Base-by-base conservation (phyloP, 2,329 filamentous ascomycete genomes). In the Trichoderma cornu-damae region DNA sequence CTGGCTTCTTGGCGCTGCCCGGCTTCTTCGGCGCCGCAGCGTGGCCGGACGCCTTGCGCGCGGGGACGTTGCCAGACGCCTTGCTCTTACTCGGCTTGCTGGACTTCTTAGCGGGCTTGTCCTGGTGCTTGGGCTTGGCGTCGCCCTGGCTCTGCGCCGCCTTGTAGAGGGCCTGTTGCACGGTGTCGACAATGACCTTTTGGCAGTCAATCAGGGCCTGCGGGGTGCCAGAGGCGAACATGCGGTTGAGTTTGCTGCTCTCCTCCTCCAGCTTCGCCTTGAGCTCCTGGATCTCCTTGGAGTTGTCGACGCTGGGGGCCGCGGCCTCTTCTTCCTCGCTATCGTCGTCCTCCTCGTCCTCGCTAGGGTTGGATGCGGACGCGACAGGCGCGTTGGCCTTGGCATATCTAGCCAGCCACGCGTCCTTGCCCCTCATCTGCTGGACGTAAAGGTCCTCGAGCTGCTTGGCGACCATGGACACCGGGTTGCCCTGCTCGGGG, bases 371-470 rank as follows among this genome's bases (percentile, higher is more conserved):
- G 52, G 83, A 82, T 43, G 82, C 81, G 58, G 86, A 69, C 30
- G 72, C 81, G 3, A 84, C 84, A 7, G 82, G 75, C 2, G 73
- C 70, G 35, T 76, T 74, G 8, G 70, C 71, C 46, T 69, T 85
- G 58, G 87, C 85, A 66, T 96, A 85, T 61, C 86, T 83, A 40
- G 87, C 83, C 66, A 96, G 79, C 85, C 90, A 97, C 35, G 84
- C 81, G 16, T 88, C 81, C 73, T 96, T 96, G 65, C 86, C 84
- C 6, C 79, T 78, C 85, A 93, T 91, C 67, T 91, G 81, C 4
- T 73, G 71, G 60, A 89, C 85, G 72, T 96, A 96, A 1, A 93
- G 68, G 4, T 83, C 80, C 69, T 96, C 85, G 3, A 96, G 76
- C 59, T 85, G 76, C 64, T 88, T 84, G 11, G 90, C 93, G 62